Conservation (phyloP, 1,284 basidiomycete species). For the Trichosporon inkin region DNA sequence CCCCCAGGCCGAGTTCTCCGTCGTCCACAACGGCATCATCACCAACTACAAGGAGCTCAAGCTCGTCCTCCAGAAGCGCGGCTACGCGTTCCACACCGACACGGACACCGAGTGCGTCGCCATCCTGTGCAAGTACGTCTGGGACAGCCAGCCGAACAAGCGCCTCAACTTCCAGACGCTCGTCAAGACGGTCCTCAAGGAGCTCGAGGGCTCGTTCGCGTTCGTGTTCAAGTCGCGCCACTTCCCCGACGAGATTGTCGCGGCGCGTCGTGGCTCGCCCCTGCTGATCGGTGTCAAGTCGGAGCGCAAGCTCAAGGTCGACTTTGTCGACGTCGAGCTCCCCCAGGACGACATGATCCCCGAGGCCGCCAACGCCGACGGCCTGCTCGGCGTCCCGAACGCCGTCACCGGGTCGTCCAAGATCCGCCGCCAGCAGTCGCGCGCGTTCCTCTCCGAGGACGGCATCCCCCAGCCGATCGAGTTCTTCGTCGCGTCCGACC, state of each 20-base stretch:
- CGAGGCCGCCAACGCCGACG: constrained; percentile 35
- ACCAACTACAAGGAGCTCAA: constrained; percentile 89
- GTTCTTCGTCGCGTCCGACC: constrained; percentile 98
- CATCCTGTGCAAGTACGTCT: constrained; percentile 94
- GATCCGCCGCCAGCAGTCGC: constrained; percentile 89
- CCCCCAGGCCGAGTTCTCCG: constrained; percentile 71
- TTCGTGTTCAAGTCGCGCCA: constrained; percentile 98
- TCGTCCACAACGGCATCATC: constrained; percentile 99
- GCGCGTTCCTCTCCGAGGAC: constrained; percentile 97
- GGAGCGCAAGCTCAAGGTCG: constrained; percentile 99
- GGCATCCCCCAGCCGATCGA: constrained; percentile 98
- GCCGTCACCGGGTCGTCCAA: constrained; percentile 56
- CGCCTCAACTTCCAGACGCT: constrained; percentile 84
- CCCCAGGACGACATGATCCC: constrained; percentile 60
- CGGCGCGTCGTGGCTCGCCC: constrained; percentile 93
- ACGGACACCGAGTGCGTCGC: constrained; percentile 98
- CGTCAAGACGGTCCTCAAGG: constrained; percentile 93
- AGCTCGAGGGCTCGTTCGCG: constrained; percentile 99
- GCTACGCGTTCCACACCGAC: constrained; percentile 90
- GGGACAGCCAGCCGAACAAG: constrained; percentile 87
- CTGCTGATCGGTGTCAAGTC: constrained; percentile 98
- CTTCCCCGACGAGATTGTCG: constrained; percentile 94
- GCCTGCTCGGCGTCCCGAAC: constrained; percentile 67
- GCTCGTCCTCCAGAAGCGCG: constrained; percentile 90
- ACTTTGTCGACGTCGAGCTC: constrained; percentile 98